phyloP scores from a whole-genome alignment of 352 stramenopile species.

The Phytophthora ohioensis region DNA sequence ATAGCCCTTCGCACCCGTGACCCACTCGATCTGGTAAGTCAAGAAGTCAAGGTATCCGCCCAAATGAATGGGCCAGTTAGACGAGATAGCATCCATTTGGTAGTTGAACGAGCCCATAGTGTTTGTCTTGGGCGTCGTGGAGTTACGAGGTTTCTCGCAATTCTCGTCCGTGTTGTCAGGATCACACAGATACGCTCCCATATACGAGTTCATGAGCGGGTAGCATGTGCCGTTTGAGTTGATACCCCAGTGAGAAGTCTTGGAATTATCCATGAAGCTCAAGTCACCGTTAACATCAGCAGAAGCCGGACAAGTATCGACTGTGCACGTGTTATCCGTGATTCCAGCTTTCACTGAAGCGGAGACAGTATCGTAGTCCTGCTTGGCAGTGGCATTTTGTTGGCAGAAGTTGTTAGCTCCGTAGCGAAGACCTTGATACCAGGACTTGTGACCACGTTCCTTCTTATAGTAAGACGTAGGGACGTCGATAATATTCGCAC shows the following conservation, averaged over 20 bases:
- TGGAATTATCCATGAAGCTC: slow-evolving; percentile 50
- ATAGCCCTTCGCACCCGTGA: slow-evolving; percentile 58
- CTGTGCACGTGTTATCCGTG: slow-evolving; percentile 55
- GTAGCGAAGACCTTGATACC: slow-evolving; percentile 77
- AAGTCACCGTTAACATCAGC: slow-evolving; percentile 59
- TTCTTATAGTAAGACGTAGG: slow-evolving; percentile 53
- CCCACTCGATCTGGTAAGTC: slow-evolving; percentile 70
- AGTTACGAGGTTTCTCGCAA: slow-evolving; percentile 58
- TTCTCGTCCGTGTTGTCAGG: slow-evolving; percentile 55
- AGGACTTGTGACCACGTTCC: slow-evolving; percentile 58
- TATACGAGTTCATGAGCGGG: slow-evolving; percentile 58
- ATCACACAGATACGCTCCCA: slow-evolving; percentile 59
- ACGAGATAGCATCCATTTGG: slow-evolving; percentile 70
- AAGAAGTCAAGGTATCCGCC: slow-evolving; percentile 60
- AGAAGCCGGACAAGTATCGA: slow-evolving; percentile 57
- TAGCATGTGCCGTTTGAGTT: slow-evolving; percentile 61
- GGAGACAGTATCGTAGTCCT: slow-evolving; percentile 57
- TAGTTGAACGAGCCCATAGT: slow-evolving; percentile 80
- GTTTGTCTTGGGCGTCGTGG: slow-evolving; percentile 48
- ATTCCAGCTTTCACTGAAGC: slow-evolving; percentile 59
- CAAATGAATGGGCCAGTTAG: slow-evolving; percentile 69
- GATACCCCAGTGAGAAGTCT: slow-evolving; percentile 56
- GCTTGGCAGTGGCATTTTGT: slow-evolving; percentile 36
- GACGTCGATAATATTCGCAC: slow-evolving; percentile 59
- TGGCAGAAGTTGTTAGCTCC: slow-evolving; percentile 64